Conservation (phyloP, 164 flowering plant genomes). For the Umbilicus rupestris region DNA sequence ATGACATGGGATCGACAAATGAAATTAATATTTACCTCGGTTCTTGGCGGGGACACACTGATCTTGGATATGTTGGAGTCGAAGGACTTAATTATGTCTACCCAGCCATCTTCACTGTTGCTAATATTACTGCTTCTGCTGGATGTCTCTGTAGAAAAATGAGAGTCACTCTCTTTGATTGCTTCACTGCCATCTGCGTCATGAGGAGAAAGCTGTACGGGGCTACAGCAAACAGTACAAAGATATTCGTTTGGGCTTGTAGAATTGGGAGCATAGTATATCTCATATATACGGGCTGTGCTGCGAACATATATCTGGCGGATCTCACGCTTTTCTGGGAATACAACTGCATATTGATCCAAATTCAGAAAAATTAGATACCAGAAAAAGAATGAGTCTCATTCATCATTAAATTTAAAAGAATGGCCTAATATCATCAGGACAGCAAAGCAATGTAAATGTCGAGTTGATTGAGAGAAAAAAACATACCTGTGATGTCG, state of each 20-base stretch:
- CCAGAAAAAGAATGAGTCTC: neutral
- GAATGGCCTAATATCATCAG: too few relatives aligned
- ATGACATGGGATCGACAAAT: neutral
- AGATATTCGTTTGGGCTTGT: constrained; percentile 56
- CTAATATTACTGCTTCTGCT: constrained; percentile 17
- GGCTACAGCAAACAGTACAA: constrained; percentile 75
- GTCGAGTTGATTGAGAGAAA: neutral
- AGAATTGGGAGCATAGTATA: constrained; percentile 39
- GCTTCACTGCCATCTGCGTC: constrained; percentile 18
- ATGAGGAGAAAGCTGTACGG: constrained; percentile 30
- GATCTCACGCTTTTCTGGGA: constrained; percentile 48
- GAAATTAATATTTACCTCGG: neutral
- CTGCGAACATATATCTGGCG: constrained; percentile 76
- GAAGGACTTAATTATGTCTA: constrained; percentile 38
- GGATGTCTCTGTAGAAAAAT: constrained; percentile 11
- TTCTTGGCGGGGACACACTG: constrained; percentile 12
- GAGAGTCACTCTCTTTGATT: constrained; percentile 14
- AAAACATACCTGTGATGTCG: neutral
- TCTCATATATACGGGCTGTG: constrained; percentile 73
- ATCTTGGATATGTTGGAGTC: constrained; percentile 21
- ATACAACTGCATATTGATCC: constrained; percentile 44
- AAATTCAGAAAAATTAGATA: neutral
- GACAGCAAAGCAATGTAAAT: neutral
- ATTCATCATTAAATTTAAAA: too few relatives aligned
- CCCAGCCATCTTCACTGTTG: constrained; percentile 73